A percentile compares a stretch with the other conserved stretches of the same genome.
phyloP scores from a whole-genome alignment of 164 flowering plant species.

The Liquidambar formosana region DNA sequence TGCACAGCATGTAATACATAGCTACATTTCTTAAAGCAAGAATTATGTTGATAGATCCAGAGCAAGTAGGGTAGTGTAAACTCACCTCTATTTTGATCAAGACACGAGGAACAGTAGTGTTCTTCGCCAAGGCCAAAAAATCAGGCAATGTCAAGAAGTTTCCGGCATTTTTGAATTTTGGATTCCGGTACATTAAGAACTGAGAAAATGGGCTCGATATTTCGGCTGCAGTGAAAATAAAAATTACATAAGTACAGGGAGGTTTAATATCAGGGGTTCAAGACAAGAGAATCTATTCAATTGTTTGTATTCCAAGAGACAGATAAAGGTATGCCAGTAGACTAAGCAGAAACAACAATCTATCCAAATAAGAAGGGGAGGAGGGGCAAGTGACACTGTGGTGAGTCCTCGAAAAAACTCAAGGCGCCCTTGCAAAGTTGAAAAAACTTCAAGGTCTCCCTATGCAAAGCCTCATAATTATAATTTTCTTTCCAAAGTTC shows the following conservation, averaged over 20 bases:
- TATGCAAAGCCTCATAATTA: too few species aligned
- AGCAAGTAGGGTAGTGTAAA: background rate
- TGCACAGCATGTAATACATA: background rate
- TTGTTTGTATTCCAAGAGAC: too few species aligned
- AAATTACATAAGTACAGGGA: background rate
- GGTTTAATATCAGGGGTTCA: background rate
- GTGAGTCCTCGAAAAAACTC: too few species aligned
- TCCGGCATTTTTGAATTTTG: conserved; percentile 36
- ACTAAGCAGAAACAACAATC: too few species aligned
- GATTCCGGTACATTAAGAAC: conserved; percentile 39
- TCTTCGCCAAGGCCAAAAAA: conserved; percentile 46
- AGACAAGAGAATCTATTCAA: too few species aligned
- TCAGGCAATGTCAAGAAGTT: conserved; percentile 38
- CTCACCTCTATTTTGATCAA: conserved; percentile 60
- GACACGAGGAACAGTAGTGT: conserved; percentile 46
- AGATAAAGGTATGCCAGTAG: too few species aligned
- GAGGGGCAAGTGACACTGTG: too few species aligned
- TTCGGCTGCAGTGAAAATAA: conserved; percentile 35
- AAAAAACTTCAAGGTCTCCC: too few species aligned
- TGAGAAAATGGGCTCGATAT: conserved; percentile 38
- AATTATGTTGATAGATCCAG: background rate
- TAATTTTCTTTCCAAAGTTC: too few species aligned
- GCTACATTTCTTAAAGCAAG: background rate
- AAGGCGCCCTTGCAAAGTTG: too few species aligned
- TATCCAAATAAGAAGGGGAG: too few species aligned